A percentile compares a stretch with the other conserved stretches of the same genome.
phyloP scores from a whole-genome alignment of 495 filamentous ascomycete genomes.

The Neurospora sp. region DNA sequence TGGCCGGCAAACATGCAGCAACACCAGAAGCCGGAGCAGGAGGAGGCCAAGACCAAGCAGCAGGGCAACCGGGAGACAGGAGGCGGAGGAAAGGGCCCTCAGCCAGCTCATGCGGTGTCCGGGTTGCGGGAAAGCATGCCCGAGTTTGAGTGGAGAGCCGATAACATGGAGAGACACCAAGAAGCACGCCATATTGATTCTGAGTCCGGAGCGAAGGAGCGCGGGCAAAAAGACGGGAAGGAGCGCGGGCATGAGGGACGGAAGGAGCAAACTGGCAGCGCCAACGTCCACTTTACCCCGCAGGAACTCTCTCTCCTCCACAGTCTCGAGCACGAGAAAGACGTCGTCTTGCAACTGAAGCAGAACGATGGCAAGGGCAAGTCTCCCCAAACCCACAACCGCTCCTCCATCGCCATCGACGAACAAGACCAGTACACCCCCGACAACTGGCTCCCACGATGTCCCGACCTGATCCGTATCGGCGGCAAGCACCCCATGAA shows the following conservation, averaged over 20 bases:
- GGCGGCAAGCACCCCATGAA: conserved; percentile 11
- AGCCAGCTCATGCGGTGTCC: neutral
- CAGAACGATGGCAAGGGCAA: conserved; percentile 5
- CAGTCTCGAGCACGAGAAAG: neutral
- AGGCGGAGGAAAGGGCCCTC: neutral
- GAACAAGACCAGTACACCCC: conserved; percentile 12
- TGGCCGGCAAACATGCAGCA: conserved; percentile 5
- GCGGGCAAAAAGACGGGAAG: neutral
- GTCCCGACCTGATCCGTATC: conserved; percentile 3
- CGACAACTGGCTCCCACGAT: conserved; percentile 12
- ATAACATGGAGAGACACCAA: neutral
- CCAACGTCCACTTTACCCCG: neutral
- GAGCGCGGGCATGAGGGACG: neutral
- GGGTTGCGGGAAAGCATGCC: neutral
- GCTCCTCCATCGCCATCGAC: conserved; percentile 11
- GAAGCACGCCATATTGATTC: neutral
- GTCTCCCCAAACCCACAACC: conserved; percentile 7
- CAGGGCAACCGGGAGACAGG: neutral
- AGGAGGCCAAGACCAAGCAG: neutral
- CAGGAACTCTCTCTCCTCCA: conserved; percentile 5
- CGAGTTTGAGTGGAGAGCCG: neutral
- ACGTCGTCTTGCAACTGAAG: neutral
- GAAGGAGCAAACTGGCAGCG: neutral
- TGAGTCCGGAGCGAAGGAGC: neutral
- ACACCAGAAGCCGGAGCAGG: neutral